Evolutionary conservation across 2,329 filamentous ascomycete species (phyloP).

Genomic region (Dactylonectria macrodidyma): DNA sequence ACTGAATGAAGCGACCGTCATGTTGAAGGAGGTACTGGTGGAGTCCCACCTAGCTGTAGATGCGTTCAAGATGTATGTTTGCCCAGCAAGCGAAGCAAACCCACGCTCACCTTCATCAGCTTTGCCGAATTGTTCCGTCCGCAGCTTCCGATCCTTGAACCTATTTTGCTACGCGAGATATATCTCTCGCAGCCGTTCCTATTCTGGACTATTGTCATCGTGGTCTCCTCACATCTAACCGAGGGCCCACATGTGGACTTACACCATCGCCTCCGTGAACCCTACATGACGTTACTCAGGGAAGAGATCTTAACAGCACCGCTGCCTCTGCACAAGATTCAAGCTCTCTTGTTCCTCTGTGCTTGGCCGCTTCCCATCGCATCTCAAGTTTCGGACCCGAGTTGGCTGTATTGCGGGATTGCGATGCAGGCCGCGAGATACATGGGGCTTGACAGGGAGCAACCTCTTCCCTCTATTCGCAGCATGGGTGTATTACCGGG

Average conservation of each 20-base stretch:
- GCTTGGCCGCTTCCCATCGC: slow-evolving; percentile 36
- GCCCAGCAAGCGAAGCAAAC: rapidly evolving
- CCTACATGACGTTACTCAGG: slow-evolving; percentile 31
- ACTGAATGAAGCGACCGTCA: slow-evolving; percentile 1
- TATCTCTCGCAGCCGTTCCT: slow-evolving; percentile 31
- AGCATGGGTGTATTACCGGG: slow-evolving; percentile 33
- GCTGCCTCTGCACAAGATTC: slow-evolving; percentile 37
- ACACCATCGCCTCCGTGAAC: neutral
- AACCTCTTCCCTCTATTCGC: slow-evolving; percentile 28
- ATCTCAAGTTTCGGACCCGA: slow-evolving; percentile 29
- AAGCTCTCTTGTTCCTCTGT: slow-evolving; percentile 32
- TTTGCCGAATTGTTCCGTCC: slow-evolving; percentile 38
- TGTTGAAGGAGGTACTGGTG: slow-evolving; percentile 17
- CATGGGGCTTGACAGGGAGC: slow-evolving; percentile 37
- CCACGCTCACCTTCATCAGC: slow-evolving; percentile 19
- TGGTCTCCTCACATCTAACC: slow-evolving; percentile 26
- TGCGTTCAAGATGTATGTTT: slow-evolving; percentile 30
- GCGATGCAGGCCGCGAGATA: slow-evolving; percentile 39
- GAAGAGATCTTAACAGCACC: slow-evolving; percentile 28
- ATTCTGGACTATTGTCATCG: slow-evolving; percentile 40
- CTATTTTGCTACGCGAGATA: slow-evolving; percentile 9
- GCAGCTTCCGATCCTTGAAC: slow-evolving; percentile 32
- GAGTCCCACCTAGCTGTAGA: slow-evolving; percentile 25
- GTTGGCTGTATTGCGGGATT: slow-evolving; percentile 38
- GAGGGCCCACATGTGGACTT: neutral